A percentile compares a stretch with the other conserved stretches of the same genome.
Evolutionary conservation across 164 flowering plant genomes (phyloP).

Genomic region (Aristolochia contorta): DNA sequence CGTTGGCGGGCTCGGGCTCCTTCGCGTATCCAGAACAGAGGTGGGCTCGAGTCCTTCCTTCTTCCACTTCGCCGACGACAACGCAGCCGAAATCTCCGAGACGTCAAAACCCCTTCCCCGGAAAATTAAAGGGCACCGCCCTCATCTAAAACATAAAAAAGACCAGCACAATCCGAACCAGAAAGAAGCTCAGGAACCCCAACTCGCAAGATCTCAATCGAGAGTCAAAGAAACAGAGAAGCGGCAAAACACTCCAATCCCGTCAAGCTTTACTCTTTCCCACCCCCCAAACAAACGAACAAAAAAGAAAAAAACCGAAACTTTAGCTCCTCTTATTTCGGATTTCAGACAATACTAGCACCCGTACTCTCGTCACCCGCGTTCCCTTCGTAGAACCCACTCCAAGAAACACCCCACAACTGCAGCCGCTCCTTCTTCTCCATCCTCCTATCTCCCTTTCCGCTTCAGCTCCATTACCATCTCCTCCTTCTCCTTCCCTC

Average conservation of each 20-base stretch:
- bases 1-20: conserved; percentile 63
- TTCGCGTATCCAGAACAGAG: conserved; percentile 63
- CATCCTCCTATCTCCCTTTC: conserved; percentile 1
- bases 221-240: too few relatives aligned
- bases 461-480: conserved; percentile 6
- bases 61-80: conserved; percentile 15
- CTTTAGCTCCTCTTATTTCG: too few relatives aligned
- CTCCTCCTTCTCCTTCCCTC: conserved; percentile 4
- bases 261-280: too few relatives aligned
- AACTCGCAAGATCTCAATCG: neutral
- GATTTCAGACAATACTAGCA: too few relatives aligned
- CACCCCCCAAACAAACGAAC: too few relatives aligned
- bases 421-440: neutral
- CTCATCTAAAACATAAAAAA: conserved; percentile 41
- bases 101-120: conserved; percentile 53
- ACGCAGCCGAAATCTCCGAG: conserved; percentile 18
- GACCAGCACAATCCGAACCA: conserved; percentile 2
- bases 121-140: conserved; percentile 79
- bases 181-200: conserved; percentile 1
- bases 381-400: neutral
- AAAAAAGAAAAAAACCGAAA: too few relatives aligned
- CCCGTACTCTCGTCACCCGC: too few relatives aligned
- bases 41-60: conserved; percentile 41
- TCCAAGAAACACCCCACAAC: too few relatives aligned
- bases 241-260: too few relatives aligned